These are phyloP conservation scores for Carnegiea gigantea DNA, from an alignment of 179 eudicot genomes.

Conservation along the genomic window DNA sequence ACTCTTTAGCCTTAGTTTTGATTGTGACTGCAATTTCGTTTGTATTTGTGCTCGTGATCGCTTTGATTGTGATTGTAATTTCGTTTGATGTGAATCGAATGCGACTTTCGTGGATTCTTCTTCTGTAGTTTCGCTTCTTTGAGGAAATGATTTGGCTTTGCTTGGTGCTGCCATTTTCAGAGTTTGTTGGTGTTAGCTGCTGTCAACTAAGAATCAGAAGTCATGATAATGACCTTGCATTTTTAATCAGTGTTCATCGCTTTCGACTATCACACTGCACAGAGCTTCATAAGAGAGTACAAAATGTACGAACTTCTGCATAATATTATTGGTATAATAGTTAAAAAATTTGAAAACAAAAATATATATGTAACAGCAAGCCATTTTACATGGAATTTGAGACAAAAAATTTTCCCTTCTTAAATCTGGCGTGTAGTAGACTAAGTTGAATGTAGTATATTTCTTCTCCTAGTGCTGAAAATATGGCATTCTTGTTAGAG, in stretches of 20 bases:
- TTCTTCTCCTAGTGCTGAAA: conserved; percentile 20
- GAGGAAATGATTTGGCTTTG: background rate
- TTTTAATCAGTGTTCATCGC: background rate
- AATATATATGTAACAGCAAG: background rate
- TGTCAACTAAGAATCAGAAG: background rate
- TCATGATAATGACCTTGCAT: background rate
- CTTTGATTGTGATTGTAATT: background rate
- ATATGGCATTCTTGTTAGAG: conserved; percentile 17
- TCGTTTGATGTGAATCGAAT: background rate
- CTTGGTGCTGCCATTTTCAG: background rate
- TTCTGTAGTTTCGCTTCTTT: background rate
- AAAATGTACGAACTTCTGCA: conserved; percentile 21
- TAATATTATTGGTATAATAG: conserved; percentile 26
- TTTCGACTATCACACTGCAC: background rate
- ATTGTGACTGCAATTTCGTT: background rate
- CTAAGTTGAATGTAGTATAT: conserved; percentile 28
- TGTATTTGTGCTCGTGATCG: background rate
- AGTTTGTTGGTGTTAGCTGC: background rate
- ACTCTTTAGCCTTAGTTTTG: background rate
- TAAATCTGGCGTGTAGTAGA: conserved; percentile 15
- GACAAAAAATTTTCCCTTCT: conserved; percentile 15
- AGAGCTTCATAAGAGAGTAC: conserved; percentile 8
- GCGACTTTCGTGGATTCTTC: background rate
- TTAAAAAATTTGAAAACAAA: conserved; percentile 14
- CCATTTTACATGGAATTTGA: conserved; percentile 23